Evolutionary conservation across 78 protist genomes (phyloP).

Genomic region (Chrysochromulina tobinii): DNA sequence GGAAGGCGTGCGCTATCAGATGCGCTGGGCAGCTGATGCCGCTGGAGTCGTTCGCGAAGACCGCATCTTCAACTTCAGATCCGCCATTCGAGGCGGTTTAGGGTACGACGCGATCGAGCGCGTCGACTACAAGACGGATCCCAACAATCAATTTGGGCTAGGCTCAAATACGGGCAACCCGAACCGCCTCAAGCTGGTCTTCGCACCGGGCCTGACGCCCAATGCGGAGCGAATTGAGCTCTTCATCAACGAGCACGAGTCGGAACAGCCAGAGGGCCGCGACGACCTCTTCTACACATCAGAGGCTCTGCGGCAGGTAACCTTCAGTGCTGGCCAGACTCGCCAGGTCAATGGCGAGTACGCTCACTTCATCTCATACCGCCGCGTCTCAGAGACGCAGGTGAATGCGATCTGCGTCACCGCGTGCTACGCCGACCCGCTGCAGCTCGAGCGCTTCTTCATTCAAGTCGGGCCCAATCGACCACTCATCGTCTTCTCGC

Average conservation of each 20-base stretch:
- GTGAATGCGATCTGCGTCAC: background rate
- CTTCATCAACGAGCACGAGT: background rate
- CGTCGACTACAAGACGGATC: background rate
- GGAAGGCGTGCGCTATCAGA: background rate
- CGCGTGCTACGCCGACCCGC: background rate
- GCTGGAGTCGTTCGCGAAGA: background rate
- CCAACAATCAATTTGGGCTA: background rate
- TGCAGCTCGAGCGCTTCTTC: background rate
- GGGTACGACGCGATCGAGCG: background rate
- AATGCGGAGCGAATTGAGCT: conserved; percentile 18
- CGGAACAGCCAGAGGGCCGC: background rate
- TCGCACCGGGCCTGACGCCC: background rate
- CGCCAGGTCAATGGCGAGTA: background rate
- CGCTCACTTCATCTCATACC: background rate
- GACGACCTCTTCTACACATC: background rate
- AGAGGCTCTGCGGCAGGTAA: background rate
- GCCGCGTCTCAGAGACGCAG: background rate
- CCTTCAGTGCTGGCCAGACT: background rate
- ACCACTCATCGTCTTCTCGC: background rate
- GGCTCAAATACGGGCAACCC: background rate
- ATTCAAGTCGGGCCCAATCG: background rate
- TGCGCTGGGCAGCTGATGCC: background rate
- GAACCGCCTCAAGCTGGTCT: background rate
- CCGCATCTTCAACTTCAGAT: background rate
- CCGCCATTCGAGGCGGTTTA: background rate